Percentiles rank a stretch among this genome's conserved stretches.
phyloP scores from a whole-genome alignment of 129 eudicot species.

The Ambrosia trifida region DNA sequence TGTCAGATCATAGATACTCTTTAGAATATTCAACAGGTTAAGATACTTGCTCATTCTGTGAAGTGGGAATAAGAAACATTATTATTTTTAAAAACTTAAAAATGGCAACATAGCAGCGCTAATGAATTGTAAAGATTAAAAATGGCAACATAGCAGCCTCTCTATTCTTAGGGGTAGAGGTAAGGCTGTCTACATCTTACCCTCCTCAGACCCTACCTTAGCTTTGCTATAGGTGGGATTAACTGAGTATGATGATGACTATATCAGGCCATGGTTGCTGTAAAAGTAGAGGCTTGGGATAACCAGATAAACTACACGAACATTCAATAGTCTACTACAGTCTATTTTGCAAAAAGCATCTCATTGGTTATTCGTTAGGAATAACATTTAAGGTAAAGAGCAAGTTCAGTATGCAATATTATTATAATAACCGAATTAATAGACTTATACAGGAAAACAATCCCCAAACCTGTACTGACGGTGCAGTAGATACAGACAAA shows the following conservation, averaged over 20 bases:
- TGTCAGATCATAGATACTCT: constrained; percentile 14
- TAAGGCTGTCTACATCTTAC: too few relatives aligned
- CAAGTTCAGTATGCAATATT: not conserved
- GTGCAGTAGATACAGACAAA: constrained; percentile 43
- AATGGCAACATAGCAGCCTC: too few relatives aligned
- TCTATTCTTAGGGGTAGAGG: too few relatives aligned
- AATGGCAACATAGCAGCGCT: too few relatives aligned
- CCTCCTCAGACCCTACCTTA: too few relatives aligned
- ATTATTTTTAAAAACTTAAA: too few relatives aligned
- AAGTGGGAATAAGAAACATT: not conserved
- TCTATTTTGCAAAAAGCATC: constrained; percentile 11
- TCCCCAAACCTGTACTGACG: constrained; percentile 75
- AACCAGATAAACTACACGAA: constrained; percentile 2
- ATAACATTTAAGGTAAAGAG: not conserved
- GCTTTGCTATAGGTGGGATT: too few relatives aligned
- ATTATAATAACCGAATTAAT: constrained; percentile 6
- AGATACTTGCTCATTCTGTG: not conserved
- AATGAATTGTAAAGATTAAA: too few relatives aligned
- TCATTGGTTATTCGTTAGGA: constrained; percentile 6
- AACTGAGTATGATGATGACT: too few relatives aligned
- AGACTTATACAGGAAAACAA: constrained; percentile 21
- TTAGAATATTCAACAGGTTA: constrained; percentile 13
- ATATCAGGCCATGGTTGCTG: not conserved
- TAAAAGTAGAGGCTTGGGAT: constrained; percentile 14
- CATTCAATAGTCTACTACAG: constrained; percentile 17